Base-by-base conservation (phyloP, 169 alveolate species). In the Pseudocohnilembus persalinus region DNA sequence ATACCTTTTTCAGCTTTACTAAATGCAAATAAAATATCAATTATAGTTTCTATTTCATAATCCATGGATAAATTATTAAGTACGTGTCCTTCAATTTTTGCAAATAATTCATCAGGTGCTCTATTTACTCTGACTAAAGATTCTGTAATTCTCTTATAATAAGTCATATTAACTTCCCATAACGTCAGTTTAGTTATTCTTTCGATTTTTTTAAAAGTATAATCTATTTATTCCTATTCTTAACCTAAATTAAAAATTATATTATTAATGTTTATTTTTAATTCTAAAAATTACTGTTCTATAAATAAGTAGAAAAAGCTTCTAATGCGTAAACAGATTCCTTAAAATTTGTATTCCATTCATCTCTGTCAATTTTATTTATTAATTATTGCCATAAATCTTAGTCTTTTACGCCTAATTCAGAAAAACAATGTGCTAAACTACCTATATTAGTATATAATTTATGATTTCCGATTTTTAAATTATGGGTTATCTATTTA, bases 281-380 rank as follows among this genome's bases (percentile, higher is more conserved):
- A n/a, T n/a, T n/a, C n/a, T n/a, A n/a, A n/a, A n/a, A n/a, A n/a
- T n/a, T n/a, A n/a, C n/a, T n/a, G n/a, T n/a, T n/a, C 15, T 73
- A 75, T 63, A 34, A 35, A 35, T 79, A 63, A 27, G 31, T 74
- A 34, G 83, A 35, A 68, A 86, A 86, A 0, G 87, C 90, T 75
- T 86, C 79, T 15, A 82, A 30, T 25, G 90, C 90, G 81, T 31
- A 74, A 27, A 86, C 77, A 86, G 87, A 79, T 31, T 86, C 90
- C 29, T 79, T 81, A 72, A 86, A 86, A 20, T 74, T 86, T 27
- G 90, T 86, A 64, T 86, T 76, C 83, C 83, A 86, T 63, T 80
- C 35, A 81, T 86, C 90, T 74, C 80, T 87, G 31, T 74, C 31
- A 26, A 86, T 65, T 74, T 86, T 86, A 28, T 86, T 27, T 81